Evolutionary conservation across 2,329 filamentous ascomycete genomes (phyloP), one percentile per base, ranked within the genome.

Genomic region (Pseudogymnoascus sp.): DNA sequence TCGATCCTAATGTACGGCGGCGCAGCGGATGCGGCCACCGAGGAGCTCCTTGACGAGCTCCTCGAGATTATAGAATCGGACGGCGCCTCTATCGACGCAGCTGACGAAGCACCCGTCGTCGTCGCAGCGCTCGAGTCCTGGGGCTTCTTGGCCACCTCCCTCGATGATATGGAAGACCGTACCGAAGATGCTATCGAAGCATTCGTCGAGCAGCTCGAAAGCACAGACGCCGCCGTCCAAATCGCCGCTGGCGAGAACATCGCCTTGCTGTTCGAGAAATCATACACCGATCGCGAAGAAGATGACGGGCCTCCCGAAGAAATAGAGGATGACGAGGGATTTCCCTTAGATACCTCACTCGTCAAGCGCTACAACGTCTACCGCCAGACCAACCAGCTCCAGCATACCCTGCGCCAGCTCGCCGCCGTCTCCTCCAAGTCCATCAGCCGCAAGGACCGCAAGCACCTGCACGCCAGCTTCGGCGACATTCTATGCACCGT

Each of bases 191-290:
- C 86, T 1, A 82, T 89, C 70, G 85, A 89, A 42, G 83, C 84
- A 1, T 87, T 90, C 67, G 82, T 88, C 31, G 88, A 90, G 46
- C 88, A 91, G 72, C 80, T 91, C 23, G 82, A 88, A 44, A 87
- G 84, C 68, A 79, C 78, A 40, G 83, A 87, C 64, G 75, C 82
- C 0, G 74, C 76, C 7, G 87, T 90, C 0, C 87, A 89, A 69
- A 83, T 89, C 59, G 86, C 88, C 0, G 85, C 88, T 0, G 88
- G 87, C 15, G 86, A 90, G 71, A 88, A 88, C 69, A 89, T 91
- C 67, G 88, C 88, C 0, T 75, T 90, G 1, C 75, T 90, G 1
- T 90, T 85, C 71, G 88, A 91, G 71, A 89, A 89, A 73, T 88
- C 65, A 65, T 77, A 67, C 6, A 76, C 75, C 2, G 72, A 76